Evolutionary conservation across 2,329 filamentous ascomycete genomes (phyloP).

Genomic region (Colletotrichum sp.): DNA sequence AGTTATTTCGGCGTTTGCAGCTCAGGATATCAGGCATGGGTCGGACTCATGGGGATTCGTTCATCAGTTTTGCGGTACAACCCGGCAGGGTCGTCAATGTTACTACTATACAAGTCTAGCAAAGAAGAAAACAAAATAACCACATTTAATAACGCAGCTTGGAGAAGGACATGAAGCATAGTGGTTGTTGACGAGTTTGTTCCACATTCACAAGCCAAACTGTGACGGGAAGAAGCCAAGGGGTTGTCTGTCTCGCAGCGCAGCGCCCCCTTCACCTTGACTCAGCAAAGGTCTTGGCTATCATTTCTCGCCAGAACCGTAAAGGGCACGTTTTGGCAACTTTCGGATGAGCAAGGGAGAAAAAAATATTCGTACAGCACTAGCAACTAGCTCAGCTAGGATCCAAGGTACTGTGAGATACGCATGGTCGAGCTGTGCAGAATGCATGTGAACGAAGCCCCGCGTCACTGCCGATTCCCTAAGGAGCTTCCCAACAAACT

Average conservation of each 20-base stretch:
- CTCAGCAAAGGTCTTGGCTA: background rate
- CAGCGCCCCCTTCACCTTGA: background rate
- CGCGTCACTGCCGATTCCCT: background rate
- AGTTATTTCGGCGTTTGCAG: background rate
- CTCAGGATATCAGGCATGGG: constrained; percentile 1
- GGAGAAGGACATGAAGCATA: background rate
- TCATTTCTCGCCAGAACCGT: background rate
- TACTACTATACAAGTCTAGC: background rate
- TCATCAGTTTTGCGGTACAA: background rate
- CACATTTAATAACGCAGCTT: background rate
- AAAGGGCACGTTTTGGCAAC: background rate
- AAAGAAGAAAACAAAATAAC: background rate
- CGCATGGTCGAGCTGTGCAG: background rate
- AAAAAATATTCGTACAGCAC: background rate
- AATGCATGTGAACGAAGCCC: background rate
- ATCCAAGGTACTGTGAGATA: background rate
- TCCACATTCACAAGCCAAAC: background rate
- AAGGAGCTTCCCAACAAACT: background rate
- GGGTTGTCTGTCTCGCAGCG: background rate
- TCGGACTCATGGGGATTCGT: background rate
- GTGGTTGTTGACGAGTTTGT: background rate
- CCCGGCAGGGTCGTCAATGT: background rate
- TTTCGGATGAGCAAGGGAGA: background rate
- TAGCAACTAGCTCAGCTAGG: background rate
- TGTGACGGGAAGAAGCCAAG: background rate